phyloP scores from a whole-genome alignment of 2,329 filamentous ascomycete species.

The Xylariales sp. region DNA sequence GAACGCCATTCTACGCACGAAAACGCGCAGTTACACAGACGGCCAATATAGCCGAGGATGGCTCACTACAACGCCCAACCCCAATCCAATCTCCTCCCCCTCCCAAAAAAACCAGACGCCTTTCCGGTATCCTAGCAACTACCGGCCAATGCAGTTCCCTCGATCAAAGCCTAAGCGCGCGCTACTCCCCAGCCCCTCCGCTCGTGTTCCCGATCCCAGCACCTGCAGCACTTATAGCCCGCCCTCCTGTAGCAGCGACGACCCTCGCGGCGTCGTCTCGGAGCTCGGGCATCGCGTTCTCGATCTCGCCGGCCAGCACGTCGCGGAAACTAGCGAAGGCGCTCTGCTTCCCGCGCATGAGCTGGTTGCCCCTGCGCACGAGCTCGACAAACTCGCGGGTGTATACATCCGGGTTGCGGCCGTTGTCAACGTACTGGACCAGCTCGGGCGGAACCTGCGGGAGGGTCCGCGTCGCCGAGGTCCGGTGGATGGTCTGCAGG shows the following conservation, averaged over 20 bases:
- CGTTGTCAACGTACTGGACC: constrained; percentile 76
- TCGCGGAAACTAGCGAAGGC: constrained; percentile 72
- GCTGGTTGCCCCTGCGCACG: constrained; percentile 73
- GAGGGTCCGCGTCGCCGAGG: constrained; percentile 57
- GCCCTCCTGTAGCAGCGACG: constrained; percentile 57
- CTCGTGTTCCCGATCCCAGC: not conserved
- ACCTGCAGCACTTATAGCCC: not conserved
- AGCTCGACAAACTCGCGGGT: constrained; percentile 79
- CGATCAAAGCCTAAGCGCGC: not conserved
- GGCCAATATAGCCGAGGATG: not conserved
- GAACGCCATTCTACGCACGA: constrained; percentile 22
- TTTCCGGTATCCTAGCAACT: not conserved
- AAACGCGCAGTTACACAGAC: not conserved
- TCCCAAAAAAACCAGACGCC: not conserved
- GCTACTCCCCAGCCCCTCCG: not conserved
- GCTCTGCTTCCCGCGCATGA: constrained; percentile 71
- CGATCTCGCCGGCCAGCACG: constrained; percentile 69
- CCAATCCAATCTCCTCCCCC: no score
- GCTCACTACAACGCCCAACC: not conserved
- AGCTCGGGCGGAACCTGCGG: constrained; percentile 71
- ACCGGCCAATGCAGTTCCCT: no score
- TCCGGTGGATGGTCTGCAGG: constrained; percentile 56
- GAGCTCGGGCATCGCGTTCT: constrained; percentile 69
- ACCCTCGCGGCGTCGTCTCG: constrained; percentile 63
- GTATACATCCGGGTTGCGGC: constrained; percentile 79